Conservation (phyloP, 2,329 filamentous ascomycete genomes). For the Aspergillus japonicus region DNA sequence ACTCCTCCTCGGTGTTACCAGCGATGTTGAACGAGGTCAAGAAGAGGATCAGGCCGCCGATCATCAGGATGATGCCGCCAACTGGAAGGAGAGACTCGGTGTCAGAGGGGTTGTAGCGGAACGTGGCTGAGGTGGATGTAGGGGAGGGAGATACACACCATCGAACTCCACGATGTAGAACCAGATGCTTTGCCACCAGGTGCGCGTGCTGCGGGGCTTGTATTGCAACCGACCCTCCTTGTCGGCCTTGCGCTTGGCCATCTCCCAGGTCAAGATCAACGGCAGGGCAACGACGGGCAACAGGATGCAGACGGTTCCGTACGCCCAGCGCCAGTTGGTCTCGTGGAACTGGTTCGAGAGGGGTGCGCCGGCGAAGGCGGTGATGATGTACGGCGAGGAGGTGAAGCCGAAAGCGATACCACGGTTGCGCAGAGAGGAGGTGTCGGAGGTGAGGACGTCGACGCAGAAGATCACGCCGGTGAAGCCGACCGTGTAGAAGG, state of each 20-base stretch:
- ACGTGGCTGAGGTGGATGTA: neutral
- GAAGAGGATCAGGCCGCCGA: slow-evolving; percentile 56
- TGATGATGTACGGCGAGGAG: slow-evolving; percentile 60
- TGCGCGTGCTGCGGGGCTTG: slow-evolving; percentile 45
- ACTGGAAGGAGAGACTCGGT: neutral
- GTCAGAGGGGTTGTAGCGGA: too few relatives aligned
- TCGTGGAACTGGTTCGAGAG: slow-evolving; percentile 50
- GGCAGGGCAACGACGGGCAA: slow-evolving; percentile 56
- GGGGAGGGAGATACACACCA: slow-evolving; percentile 11
- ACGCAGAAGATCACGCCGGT: slow-evolving; percentile 56
- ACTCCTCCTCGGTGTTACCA: slow-evolving; percentile 25
- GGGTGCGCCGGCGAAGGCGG: slow-evolving; percentile 57
- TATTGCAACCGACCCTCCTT: slow-evolving; percentile 49
- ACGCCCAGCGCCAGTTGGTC: slow-evolving; percentile 61
- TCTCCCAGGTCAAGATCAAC: slow-evolving; percentile 53
- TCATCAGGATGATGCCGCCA: slow-evolving; percentile 59
- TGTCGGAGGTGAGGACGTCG: slow-evolving; percentile 61
- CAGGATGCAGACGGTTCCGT: slow-evolving; percentile 60
- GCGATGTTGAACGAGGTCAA: slow-evolving; percentile 51
- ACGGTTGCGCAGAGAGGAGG: slow-evolving; percentile 58
- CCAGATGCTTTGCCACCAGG: slow-evolving; percentile 43
- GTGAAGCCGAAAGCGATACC: slow-evolving; percentile 59
- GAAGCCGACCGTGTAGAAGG: slow-evolving; percentile 59
- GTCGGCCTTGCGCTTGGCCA: slow-evolving; percentile 56
- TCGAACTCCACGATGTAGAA: slow-evolving; percentile 62